Conservation (phyloP, 2,329 filamentous ascomycete species). For the Aspergillus sp. region DNA sequence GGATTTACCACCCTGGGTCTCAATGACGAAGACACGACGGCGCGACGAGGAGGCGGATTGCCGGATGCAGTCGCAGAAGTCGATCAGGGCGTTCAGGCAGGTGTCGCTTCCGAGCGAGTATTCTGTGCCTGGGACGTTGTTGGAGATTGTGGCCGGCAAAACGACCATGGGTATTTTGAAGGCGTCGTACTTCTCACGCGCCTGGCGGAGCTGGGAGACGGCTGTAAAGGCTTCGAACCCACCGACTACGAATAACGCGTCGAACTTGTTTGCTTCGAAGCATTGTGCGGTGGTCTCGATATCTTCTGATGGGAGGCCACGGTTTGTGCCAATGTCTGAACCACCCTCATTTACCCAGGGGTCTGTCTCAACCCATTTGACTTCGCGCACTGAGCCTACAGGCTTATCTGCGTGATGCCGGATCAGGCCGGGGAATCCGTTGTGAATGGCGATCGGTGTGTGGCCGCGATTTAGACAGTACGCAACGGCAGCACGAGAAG, state of each 20-base stretch:
- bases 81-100: slow-evolving; percentile 89
- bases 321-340: slow-evolving; percentile 97
- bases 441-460: slow-evolving; percentile 88
- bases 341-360: slow-evolving; percentile 94
- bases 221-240: slow-evolving; percentile 97
- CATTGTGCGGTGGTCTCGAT: slow-evolving; percentile 79
- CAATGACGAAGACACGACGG: slow-evolving; percentile 92
- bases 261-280: slow-evolving; percentile 83
- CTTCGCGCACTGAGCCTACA: slow-evolving; percentile 76
- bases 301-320: slow-evolving; percentile 84
- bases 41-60: slow-evolving; percentile 93
- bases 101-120: slow-evolving; percentile 97
- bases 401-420: slow-evolving; percentile 86
- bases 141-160: slow-evolving; percentile 94
- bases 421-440: slow-evolving; percentile 91
- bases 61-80: slow-evolving; percentile 96
- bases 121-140: slow-evolving; percentile 97
- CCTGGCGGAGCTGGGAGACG: slow-evolving; percentile 81
- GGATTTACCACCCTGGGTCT: slow-evolving; percentile 92
- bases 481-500: slow-evolving; percentile 86
- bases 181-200: slow-evolving; percentile 72
- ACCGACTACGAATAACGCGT: slow-evolving; percentile 87
- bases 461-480: slow-evolving; percentile 94
- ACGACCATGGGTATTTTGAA: slow-evolving; percentile 92
- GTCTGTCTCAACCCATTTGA: slow-evolving; percentile 92